Conservation (phyloP, 2,329 filamentous ascomycete genomes). For the Fusarium sororula region DNA sequence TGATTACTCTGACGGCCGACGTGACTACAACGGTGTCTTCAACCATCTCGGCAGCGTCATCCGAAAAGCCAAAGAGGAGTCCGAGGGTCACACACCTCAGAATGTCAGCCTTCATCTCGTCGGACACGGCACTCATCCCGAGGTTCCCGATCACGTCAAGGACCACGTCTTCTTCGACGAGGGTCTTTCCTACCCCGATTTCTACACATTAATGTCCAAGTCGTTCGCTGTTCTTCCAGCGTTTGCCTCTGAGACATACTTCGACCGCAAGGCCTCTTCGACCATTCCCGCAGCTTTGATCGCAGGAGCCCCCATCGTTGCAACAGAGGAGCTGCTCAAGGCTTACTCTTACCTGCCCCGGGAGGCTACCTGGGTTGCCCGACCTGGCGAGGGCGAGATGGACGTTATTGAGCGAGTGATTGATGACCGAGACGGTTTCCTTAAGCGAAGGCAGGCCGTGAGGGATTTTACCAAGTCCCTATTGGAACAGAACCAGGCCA, state of each 20-base stretch:
- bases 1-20: slow-evolving; percentile 41
- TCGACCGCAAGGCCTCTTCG: slow-evolving; percentile 44
- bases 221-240: slow-evolving; percentile 38
- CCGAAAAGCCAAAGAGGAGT: slow-evolving; percentile 27
- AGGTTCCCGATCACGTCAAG: slow-evolving; percentile 35
- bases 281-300: slow-evolving; percentile 42
- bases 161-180: slow-evolving; percentile 39
- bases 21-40: slow-evolving; percentile 42
- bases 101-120: slow-evolving; percentile 40
- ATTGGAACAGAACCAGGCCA: slow-evolving; percentile 30
- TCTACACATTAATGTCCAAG: slow-evolving; percentile 36
- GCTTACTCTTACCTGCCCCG: slow-evolving; percentile 40
- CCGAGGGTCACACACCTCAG: neutral
- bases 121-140: slow-evolving; percentile 38
- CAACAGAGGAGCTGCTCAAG: slow-evolving; percentile 36
- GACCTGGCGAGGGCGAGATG: slow-evolving; percentile 40
- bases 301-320: slow-evolving; percentile 41
- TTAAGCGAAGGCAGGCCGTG: slow-evolving; percentile 31
- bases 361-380: slow-evolving; percentile 38
- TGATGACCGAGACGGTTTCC: slow-evolving; percentile 31
- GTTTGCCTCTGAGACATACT: slow-evolving; percentile 41
- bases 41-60: slow-evolving; percentile 38
- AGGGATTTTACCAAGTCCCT: slow-evolving; percentile 21
- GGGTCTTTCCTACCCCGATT: slow-evolving; percentile 41
- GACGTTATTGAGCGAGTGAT: slow-evolving; percentile 41